phyloP scores from a whole-genome alignment of 768 basidiomycete species.

The Boletus sp. region DNA sequence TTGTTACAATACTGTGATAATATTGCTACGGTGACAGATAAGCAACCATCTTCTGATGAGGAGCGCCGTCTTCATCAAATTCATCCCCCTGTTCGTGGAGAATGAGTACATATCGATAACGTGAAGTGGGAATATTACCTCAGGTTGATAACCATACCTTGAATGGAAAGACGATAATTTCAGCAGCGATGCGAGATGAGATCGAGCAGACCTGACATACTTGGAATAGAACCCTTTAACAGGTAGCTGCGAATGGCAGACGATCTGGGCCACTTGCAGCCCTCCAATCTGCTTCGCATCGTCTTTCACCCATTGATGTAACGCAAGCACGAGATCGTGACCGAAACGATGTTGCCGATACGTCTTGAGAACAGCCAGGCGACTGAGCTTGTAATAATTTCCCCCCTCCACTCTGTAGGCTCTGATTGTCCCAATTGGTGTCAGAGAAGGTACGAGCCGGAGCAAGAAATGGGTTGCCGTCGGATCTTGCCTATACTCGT shows the following conservation, averaged over 20 bases:
- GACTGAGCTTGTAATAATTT: slow-evolving; percentile 68
- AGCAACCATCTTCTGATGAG: slow-evolving; percentile 81
- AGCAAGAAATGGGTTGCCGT: slow-evolving; percentile 70
- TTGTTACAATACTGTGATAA: slow-evolving; percentile 22
- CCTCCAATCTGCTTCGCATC: slow-evolving; percentile 32
- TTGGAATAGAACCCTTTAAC: slow-evolving; percentile 74
- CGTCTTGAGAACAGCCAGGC: slow-evolving; percentile 64
- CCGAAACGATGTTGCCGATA: slow-evolving; percentile 68
- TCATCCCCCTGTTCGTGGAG: slow-evolving; percentile 52
- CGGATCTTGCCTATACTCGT: slow-evolving; percentile 52
- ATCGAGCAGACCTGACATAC: slow-evolving; percentile 38
- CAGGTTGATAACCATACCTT: slow-evolving; percentile 67
- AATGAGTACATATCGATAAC: slow-evolving; percentile 26
- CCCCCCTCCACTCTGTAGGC: slow-evolving; percentile 36
- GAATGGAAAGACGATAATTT: slow-evolving; percentile 15
- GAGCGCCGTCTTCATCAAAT: slow-evolving; percentile 82
- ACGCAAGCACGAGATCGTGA: slow-evolving; percentile 55
- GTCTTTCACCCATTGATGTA: slow-evolving; percentile 58
- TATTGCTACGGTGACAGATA: slow-evolving; percentile 44
- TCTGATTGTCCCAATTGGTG: slow-evolving; percentile 73
- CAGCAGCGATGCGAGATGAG: slow-evolving; percentile 12
- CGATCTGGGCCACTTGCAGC: slow-evolving; percentile 40
- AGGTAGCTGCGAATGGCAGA: slow-evolving; percentile 67
- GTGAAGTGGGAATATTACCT: slow-evolving; percentile 45
- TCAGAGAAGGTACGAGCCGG: slow-evolving; percentile 56